A percentile compares a stretch with the other conserved stretches of the same genome.
Conservation (phyloP, 2,329 filamentous ascomycete species). For the Ceratocystis harringtonii region DNA sequence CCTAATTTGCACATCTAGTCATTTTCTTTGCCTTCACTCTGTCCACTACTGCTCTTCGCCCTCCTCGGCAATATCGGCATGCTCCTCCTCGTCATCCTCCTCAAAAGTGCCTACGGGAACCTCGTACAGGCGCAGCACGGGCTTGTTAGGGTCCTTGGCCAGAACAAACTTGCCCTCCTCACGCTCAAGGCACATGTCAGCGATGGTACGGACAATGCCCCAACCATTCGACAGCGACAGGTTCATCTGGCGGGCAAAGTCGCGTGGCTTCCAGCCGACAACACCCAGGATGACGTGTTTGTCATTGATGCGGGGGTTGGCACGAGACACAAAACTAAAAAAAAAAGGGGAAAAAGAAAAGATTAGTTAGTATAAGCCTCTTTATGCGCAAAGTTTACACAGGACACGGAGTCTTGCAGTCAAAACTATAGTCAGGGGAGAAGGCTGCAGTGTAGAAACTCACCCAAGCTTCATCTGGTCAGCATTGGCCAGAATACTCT, state of each 20-base stretch:
- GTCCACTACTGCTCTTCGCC: slow-evolving; percentile 20
- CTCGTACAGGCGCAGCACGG: slow-evolving; percentile 81
- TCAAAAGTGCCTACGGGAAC: slow-evolving; percentile 78
- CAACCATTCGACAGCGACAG: slow-evolving; percentile 91
- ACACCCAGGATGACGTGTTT: slow-evolving; percentile 93
- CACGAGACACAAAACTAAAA: slow-evolving; percentile 77
- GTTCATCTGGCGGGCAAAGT: slow-evolving; percentile 97
- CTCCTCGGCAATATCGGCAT: slow-evolving; percentile 40
- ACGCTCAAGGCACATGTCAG: slow-evolving; percentile 73
- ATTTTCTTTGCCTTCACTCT: background rate
- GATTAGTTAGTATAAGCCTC: background rate
- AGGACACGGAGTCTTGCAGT: background rate
- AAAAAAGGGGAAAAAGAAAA: slow-evolving; percentile 21
- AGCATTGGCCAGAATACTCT: slow-evolving; percentile 92
- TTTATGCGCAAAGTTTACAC: background rate
- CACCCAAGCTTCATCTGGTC: slow-evolving; percentile 97
- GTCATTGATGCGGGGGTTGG: slow-evolving; percentile 81
- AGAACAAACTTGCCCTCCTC: slow-evolving; percentile 69
- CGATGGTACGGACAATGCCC: slow-evolving; percentile 97
- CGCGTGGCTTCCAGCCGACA: slow-evolving; percentile 91
- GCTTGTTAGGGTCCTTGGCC: slow-evolving; percentile 91
- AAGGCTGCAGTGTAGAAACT: slow-evolving; percentile 23
- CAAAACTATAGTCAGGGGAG: background rate
- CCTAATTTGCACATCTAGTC: background rate
- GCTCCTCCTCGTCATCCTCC: slow-evolving; percentile 50